A percentile compares a stretch with the other conserved stretches of the same genome.
phyloP scores from a whole-genome alignment of 2,329 filamentous ascomycete genomes.

The Fusarium heterosporum region DNA sequence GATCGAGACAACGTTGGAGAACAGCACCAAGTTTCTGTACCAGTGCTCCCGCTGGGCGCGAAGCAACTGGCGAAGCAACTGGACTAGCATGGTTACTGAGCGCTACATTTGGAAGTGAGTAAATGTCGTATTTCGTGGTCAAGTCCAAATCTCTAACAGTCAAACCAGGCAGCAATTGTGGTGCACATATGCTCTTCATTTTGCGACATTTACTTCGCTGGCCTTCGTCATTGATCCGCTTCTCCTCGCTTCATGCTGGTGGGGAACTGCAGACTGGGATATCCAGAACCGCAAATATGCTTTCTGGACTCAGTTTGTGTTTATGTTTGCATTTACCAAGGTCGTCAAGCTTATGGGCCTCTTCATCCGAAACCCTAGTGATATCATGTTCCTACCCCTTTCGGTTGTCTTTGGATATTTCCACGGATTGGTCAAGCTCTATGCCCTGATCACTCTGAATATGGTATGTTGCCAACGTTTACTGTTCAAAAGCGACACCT shows the following conservation, averaged over 20 bases:
- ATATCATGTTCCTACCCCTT: conserved; percentile 83
- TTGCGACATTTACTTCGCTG: conserved; percentile 92
- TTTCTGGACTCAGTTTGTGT: conserved; percentile 73
- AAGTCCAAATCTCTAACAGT: conserved; percentile 35
- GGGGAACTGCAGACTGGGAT: conserved; percentile 73
- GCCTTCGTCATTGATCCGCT: conserved; percentile 83
- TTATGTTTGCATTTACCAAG: conserved; percentile 87
- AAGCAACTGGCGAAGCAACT: conserved; percentile 98
- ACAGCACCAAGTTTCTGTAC: conserved; percentile 87
- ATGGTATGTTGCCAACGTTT: conserved; percentile 71
- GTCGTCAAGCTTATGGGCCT: conserved; percentile 90
- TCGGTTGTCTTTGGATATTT: conserved; percentile 93
- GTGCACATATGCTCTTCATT: conserved; percentile 92
- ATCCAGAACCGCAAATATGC: conserved; percentile 62
- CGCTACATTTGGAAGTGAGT: conserved; percentile 89
- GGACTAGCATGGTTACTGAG: conserved; percentile 88
- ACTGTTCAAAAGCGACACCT: background rate
- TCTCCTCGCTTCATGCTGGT: conserved; percentile 75
- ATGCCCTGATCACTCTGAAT: conserved; percentile 83
- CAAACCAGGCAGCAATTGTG: conserved; percentile 82
- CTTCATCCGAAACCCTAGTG: conserved; percentile 84
- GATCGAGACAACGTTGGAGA: conserved; percentile 92
- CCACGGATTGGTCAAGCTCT: conserved; percentile 92
- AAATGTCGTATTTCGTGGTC: background rate
- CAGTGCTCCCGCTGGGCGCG: conserved; percentile 96